Evolutionary conservation across 257 asterid genomes (phyloP), one percentile per base, ranked within the genome.

Genomic region (Capsicum pubescens): DNA sequence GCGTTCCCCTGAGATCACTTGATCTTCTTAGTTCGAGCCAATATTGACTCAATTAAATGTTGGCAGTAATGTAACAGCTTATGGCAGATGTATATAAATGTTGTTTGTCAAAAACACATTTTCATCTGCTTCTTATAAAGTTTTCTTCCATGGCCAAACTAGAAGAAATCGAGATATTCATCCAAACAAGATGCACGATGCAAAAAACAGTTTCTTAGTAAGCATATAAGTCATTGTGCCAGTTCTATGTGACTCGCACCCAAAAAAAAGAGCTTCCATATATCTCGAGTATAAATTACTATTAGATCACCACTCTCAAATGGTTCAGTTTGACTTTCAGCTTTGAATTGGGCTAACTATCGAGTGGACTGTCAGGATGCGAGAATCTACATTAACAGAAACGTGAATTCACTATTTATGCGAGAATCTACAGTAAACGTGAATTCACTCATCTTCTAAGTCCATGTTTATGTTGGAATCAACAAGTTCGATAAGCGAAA

Each of bases 121-220:
- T 54, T 77, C 64, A 14, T 77, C 21, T 39, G 82, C 64, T 54
- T 77, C 64, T 74, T 35, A 74, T 74, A 77, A 54, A 77, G 64
- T 77, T 64, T 26, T 77, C 50, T 54, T 54, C 64, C 32, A 50
- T 77, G 42, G 48, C 82, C 64, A 54, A 54, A 16, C 54, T 68
- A 68, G 52, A 76, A 14, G 82, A 21, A 55, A 77, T 77, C 7
- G 19, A 74, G 21, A 74, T 19, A 21, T 5, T 21, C 17, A 74
- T 50, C 80, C 61, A 50, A 55, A 60, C 48, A 77, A 36, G 50
- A 77, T 77, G 42, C 26, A 54, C 15, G 6, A 44, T 52, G 64
- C 19, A 15, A 76, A 76, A 76, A 63, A 76, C 64, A 71, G 46
- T 46, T n/a, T n/a, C 80, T 71, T 71, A 46, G 80, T 71, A 32